Percentiles rank a stretch among this genome's conserved stretches.
Conservation (phyloP, 1,284 basidiomycete genomes). For the Cystobasidiaceae sp. region DNA sequence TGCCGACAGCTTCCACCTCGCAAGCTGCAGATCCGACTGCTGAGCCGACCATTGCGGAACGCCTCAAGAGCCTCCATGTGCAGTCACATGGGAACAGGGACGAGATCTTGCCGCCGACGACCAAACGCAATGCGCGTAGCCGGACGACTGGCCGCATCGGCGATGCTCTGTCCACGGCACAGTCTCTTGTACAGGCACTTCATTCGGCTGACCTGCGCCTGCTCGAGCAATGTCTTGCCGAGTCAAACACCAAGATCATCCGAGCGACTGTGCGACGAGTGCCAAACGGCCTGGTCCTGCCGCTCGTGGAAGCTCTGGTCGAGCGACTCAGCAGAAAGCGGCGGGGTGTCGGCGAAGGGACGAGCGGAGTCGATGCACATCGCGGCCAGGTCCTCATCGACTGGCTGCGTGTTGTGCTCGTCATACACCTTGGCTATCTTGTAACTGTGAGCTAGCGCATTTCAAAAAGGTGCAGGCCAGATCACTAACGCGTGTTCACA, state of each 20-base stretch:
- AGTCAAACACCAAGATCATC: conserved; percentile 75
- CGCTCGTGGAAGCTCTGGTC: conserved; percentile 80
- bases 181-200: conserved; percentile 90
- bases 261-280: conserved; percentile 81
- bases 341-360: conserved; percentile 67
- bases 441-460: conserved; percentile 82
- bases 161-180: conserved; percentile 81
- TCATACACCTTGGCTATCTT: conserved; percentile 83
- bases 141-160: conserved; percentile 51
- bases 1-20: neutral
- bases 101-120: conserved; percentile 43
- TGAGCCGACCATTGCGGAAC: conserved; percentile 81
- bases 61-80: conserved; percentile 66
- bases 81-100: conserved; percentile 48
- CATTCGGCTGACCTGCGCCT: conserved; percentile 88
- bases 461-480: no score
- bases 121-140: conserved; percentile 35
- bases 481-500: no score
- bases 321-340: conserved; percentile 76
- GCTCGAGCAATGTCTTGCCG: conserved; percentile 77
- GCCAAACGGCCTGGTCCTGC: conserved; percentile 82
- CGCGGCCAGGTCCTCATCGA: conserved; percentile 73
- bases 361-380: conserved; percentile 76
- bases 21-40: conserved; percentile 43
- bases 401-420: conserved; percentile 84